Base-by-base conservation (phyloP, 2,329 filamentous ascomycete species). In the Paecilomyces sp. region DNA sequence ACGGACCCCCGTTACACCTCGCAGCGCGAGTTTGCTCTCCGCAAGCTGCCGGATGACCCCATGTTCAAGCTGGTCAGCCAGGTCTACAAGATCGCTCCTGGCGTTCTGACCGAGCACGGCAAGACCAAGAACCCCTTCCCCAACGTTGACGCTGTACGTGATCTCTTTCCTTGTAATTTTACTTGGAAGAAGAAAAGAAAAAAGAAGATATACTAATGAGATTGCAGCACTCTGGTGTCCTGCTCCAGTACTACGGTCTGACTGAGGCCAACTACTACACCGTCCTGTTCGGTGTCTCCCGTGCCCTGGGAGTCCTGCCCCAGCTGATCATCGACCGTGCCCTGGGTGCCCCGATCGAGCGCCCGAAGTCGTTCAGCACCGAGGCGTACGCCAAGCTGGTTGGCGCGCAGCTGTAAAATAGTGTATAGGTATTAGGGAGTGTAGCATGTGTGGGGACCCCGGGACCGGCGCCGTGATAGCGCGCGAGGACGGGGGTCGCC, bases 81-180 rank as follows among this genome's bases (percentile, higher is more conserved):
- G 84, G 94, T 99, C 71, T 99, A 97, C 90, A 99, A 99, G 91
- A 97, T 99, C 72, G 94, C 94, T 66, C 94, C 94, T 66, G 90
- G 89, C 74, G 94, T 99, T 72, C 85, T 99, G 77, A 99, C 94
- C 68, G 92, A 99, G 88, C 94, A 99, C 84, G 94, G 94, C 83
- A 99, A 99, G 91, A 97, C 93, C 85, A 97, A 97, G 90, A 97
- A 97, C 90, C 93, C 93, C 68, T 97, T 85, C 86, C 94, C 94
- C 80, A 97, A 97, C 84, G 92, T 97, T 74, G 93, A 97, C 75
- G 92, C 93, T 74, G 78, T 80, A 74, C 75, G 76, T 73, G 59
- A 51, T 28, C 66, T 41, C 11, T 28, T 15, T 33, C 6, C 3
- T 6, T 28, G 3, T 28, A 28, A 22, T 22, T 22, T 22, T 22